Evolutionary conservation across 2,329 filamentous ascomycete genomes (phyloP), one percentile per base, ranked within the genome.

Genomic region (Annulohypoxylon truncatum): DNA sequence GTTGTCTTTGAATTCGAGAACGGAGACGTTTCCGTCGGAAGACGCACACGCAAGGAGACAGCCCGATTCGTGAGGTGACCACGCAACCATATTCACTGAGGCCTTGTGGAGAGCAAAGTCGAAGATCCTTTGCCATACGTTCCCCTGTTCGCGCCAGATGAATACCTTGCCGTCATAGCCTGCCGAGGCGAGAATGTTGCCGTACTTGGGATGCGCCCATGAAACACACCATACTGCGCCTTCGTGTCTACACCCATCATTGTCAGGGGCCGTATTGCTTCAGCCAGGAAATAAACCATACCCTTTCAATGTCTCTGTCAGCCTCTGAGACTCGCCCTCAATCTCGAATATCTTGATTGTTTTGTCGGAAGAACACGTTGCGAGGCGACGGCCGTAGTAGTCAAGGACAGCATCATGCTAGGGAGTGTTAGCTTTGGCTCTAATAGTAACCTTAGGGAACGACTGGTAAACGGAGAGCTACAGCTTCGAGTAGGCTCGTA

Each of bases 341-440:
- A 99, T 91, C 82, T 99, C 96, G 78, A 97, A 99, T 78, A 99
- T 98, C 84, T 98, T 98, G 84, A 99, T 97, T 50, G 95, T 98
- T 79, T 96, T 94, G 82, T 99, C 96, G 72, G 95, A 97, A 33
- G 94, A 97, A 82, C 96, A 98, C 72, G 96, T 99, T 69, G 96
- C 96, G 74, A 99, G 89, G 77, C 95, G 92, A 73, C 96, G 90
- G 77, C 96, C 96, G 81, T 98, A 99, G 85, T 98, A 99, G 81
- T 99, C 96, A 77, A 99, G 90, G 71, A 97, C 95, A 71, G 96
- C 96, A 87, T 99, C 96, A 81, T 99, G 96, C 95, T 93, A 72
- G 58, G 58, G 42, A 53, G 56, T 54, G 70, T 75, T 62, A 72
- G 74, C 55, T 28, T 52, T 61, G 66, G 31, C 55, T 51, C 58